Evolutionary conservation across 1,284 basidiomycete genomes (phyloP), one percentile per base, ranked within the genome.

Genomic region (Kalmanozyma brasiliensis): DNA sequence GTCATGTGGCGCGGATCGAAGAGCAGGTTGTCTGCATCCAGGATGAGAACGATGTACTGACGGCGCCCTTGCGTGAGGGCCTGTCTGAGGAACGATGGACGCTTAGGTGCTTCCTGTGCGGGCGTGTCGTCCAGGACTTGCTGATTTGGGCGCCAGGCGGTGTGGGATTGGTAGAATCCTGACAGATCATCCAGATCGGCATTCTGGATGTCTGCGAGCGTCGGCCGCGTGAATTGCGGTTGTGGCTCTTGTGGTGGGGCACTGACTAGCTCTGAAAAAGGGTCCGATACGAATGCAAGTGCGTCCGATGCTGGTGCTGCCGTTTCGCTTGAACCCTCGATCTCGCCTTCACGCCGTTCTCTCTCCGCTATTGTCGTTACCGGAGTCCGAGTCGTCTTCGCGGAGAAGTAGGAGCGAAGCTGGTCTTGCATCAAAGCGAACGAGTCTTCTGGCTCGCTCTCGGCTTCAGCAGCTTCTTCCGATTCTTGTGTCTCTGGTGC

Each of bases 1-100:
- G 34, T 36, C 26, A 70, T 32, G 20, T 58, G 68, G 16, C 43
- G 49, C 2, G 68, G 68, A 11, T 56, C 19, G 26, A 66, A 66
- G 5, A 55, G 24, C 5, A 71, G 49, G 22, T 66, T 71, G 55
- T 71, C 68, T 3, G 53, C 53, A 24, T 71, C 68, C 34, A 71
- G 19, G 11, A 71, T 42, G n/a, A 66, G 51, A 3, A 56, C 42
- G 23, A 71, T 49, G 51, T 53, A 62, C 20, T 56, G 52, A 4
- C 46, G 36, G 14, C 30, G 36, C 7, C 45, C 49, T 8, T 24
- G 11, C 14, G 35, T 29, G 7, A 68, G 47, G n/a, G 34, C 47
- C 0, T 9, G 16, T 10, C 17, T 20, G 20, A 58, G 40, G 8
- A 29, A 19, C 0, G 57, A 48, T 33, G 30, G 14, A 14, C 34